Percentiles rank a stretch among this genome's conserved stretches.
Conservation (phyloP, 768 basidiomycete genomes). For the Daedalea quercina region DNA sequence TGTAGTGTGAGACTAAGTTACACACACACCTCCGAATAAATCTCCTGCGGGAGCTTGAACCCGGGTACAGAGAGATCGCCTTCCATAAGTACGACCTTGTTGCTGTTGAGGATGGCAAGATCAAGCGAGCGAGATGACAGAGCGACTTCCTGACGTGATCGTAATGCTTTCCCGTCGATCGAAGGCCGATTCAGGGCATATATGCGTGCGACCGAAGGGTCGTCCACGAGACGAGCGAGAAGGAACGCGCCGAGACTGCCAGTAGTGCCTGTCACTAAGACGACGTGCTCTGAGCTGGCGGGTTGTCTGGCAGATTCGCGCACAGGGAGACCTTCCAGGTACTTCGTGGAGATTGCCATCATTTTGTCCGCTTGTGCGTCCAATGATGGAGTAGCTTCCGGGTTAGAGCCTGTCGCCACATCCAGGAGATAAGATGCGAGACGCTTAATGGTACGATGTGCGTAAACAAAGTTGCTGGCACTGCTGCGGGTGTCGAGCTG, state of each 20-base stretch:
- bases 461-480: slow-evolving; percentile 1
- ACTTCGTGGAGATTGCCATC: slow-evolving; percentile 34
- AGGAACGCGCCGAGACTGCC: slow-evolving; percentile 24
- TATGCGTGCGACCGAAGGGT: slow-evolving; percentile 14
- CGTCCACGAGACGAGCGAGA: slow-evolving; percentile 17
- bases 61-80: slow-evolving; percentile 13
- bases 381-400: background rate
- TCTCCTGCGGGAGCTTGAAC: slow-evolving; percentile 11
- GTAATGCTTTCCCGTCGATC: slow-evolving; percentile 3
- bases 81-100: slow-evolving; percentile 11
- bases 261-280: slow-evolving; percentile 29
- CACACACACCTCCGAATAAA: slow-evolving; percentile 13
- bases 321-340: slow-evolving; percentile 16
- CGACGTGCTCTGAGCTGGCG: slow-evolving; percentile 10
- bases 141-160: slow-evolving; percentile 9
- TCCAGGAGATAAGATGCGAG: background rate
- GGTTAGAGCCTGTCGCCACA: background rate
- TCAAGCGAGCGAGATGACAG: slow-evolving; percentile 12
- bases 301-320: background rate
- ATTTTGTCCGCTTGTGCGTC: slow-evolving; percentile 15
- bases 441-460: background rate
- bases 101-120: slow-evolving; percentile 4
- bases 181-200: slow-evolving; percentile 20
- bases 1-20: background rate
- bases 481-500: background rate